Percentiles rank a stretch among this genome's conserved stretches.
Evolutionary conservation across 257 asterid species (phyloP).

Genomic region (Fraxinus anomala): DNA sequence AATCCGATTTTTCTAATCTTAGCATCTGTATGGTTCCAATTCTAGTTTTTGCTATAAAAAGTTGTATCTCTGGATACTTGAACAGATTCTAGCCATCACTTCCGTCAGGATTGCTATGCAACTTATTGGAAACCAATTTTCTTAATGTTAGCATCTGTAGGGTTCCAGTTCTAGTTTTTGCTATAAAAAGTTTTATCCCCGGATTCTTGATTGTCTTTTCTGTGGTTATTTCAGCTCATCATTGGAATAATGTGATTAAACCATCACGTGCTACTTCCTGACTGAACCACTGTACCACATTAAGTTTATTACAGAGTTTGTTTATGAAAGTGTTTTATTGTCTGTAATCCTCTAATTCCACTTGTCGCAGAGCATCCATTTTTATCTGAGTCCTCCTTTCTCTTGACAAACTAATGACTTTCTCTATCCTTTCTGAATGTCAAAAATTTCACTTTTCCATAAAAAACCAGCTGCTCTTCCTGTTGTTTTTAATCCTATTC

Average conservation of each 20-base stretch:
- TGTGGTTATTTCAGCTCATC: background rate
- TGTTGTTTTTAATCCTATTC: background rate
- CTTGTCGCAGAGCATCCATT: background rate
- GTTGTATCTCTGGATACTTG: too few species aligned
- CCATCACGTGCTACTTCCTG: background rate
- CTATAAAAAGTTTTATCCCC: background rate
- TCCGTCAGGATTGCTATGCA: background rate
- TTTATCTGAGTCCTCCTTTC: background rate
- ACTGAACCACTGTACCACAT: background rate
- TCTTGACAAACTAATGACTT: background rate
- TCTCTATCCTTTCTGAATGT: background rate
- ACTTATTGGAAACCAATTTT: background rate
- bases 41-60: too few species aligned
- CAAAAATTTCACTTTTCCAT: background rate
- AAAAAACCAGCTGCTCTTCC: background rate
- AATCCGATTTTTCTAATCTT: too few species aligned
- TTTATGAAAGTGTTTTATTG: background rate
- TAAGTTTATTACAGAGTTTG: background rate
- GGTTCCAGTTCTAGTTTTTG: background rate
- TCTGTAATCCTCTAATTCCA: background rate
- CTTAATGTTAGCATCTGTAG: background rate
- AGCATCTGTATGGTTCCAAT: too few species aligned
- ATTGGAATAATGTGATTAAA: background rate
- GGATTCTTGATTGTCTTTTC: background rate
- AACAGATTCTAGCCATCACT: constrained; percentile 4